Conservation (phyloP, 306 rosid genomes). For the Boehmeria nivea region DNA sequence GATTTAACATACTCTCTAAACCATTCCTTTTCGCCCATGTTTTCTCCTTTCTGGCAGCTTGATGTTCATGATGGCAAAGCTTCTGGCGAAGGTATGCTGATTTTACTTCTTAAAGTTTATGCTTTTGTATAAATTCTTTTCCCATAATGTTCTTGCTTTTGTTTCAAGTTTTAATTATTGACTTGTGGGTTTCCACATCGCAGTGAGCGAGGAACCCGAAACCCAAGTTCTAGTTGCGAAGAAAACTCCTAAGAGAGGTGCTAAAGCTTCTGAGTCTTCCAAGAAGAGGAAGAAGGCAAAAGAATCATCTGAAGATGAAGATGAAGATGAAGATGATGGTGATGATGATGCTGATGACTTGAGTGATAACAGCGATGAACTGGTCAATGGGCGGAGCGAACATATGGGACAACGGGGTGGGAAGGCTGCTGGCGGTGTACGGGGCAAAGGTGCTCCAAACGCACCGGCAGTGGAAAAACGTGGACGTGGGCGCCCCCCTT, state of each 20-base stretch:
- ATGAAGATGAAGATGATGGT: conserved; percentile 34
- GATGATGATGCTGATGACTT: conserved; percentile 31
- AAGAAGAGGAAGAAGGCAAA: conserved; percentile 74
- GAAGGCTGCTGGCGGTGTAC: conserved; percentile 45
- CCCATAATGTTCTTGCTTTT: background rate
- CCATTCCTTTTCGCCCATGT: too few species aligned
- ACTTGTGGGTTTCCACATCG: conserved; percentile 7
- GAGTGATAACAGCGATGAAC: conserved; percentile 51
- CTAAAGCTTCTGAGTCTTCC: conserved; percentile 47
- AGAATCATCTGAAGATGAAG: conserved; percentile 63
- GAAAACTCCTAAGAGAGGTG: conserved; percentile 54
- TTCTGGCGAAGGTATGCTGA: conserved; percentile 64
- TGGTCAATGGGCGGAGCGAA: conserved; percentile 48
- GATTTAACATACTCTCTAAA: too few species aligned
- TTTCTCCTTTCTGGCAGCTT: conserved; percentile 59
- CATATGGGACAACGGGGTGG: conserved; percentile 40
- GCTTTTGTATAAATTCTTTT: background rate
- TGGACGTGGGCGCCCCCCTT: conserved; percentile 54
- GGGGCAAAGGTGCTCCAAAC: conserved; percentile 56
- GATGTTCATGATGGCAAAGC: conserved; percentile 77
- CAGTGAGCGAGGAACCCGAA: conserved; percentile 47
- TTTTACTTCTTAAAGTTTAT: background rate
- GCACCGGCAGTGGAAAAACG: conserved; percentile 32
- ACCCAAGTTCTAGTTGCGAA: conserved; percentile 36
- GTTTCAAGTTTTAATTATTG: background rate